Base-by-base conservation (phyloP, 257 asterid genomes). In the Solanum peruvianum region DNA sequence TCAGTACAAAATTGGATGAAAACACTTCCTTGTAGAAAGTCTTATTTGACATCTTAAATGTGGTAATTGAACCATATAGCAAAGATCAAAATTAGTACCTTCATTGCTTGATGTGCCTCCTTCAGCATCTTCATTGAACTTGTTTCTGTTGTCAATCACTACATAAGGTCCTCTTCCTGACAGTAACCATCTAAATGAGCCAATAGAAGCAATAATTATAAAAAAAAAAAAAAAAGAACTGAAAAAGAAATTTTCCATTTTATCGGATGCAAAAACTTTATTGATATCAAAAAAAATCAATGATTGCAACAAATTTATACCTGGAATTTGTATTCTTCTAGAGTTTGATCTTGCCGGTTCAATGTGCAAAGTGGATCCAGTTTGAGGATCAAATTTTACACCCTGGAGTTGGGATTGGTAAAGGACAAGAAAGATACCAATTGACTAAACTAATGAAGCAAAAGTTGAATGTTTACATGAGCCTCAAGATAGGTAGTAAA, bases 341-440 rank as follows among this genome's bases (percentile, higher is more conserved):
- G 99, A 97, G 91, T 97, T 97, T 86, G 98, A 92, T 93, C 99
- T 95, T 13, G 99, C 99, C n/a, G 95, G 91, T 90, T 97, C 99
- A 73, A 95, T 94, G 90, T 97, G 98, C 94, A 97, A 91, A 76
- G 93, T 92, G 85, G 96, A 94, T 86, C 98, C 98, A 87, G 95
- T 91, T 91, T 97, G 98, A 85, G 99, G 99, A 88, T 97, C 99
- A 91, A 95, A 95, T 87, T 94, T 95, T 56, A 93, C 94, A 89
- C 98, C 98, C 98, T 96, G 87, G 41, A 81, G 62, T 76, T 69
- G 18, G 83, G 44, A 45, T 29, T 31, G 21, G n/a, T 60, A 45
- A 4, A 76, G 73, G 35, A 52, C 29, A 16, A 47, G 31, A 82
- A 39, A 66, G 15, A 73, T 72, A 11, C 29, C 4, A 18, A 72